Base-by-base conservation (phyloP, 768 basidiomycete species). In the Leccinum uliginosum region DNA sequence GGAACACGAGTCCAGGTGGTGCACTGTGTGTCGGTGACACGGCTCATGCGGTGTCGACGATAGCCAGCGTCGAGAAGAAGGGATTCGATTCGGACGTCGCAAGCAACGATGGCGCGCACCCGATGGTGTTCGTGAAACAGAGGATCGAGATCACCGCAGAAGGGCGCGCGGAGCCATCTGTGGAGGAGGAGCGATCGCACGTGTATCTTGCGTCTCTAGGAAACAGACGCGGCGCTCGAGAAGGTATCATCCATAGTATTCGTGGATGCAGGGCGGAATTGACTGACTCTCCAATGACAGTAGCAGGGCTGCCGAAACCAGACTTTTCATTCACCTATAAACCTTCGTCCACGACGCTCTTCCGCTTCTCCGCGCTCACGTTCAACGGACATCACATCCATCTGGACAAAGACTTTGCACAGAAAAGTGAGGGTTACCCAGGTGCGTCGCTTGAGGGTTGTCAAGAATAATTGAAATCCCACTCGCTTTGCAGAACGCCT, bases 301-400 rank as follows among this genome's bases (percentile, higher is more conserved):
- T 86, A 55, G 72, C 75, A 24, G 78, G 74, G 57, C 65, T 85
- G 19, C 84, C 84, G 12, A 58, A 64, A 4, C 69, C 76, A 1
- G 81, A 85, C 59, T 85, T 89, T 67, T 78, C 82, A 4, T 85
- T 90, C 68, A 76, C 73, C 29, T 91, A 84, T 65, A 81, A 73
- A 14, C 91, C 91, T 3, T 83, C 80, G 24, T 71, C 83, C 34
- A 83, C 85, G 9, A 90, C 87, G 1, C 74, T 93, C 21, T 94
- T 94, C 75, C 84, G 90, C 23, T 94, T 87, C 73, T 93, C 90
- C 5, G 89, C 91, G 19, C 75, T 94, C 23, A 93, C 86, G 61
- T 91, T 91, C 75, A 93, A 94, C 63, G 88, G 83, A 12, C 91
- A 94, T 62, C 79, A 84, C 62, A 89, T 94, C 61, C 91, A 94